Evolutionary conservation across 176 grass and related monocot genomes (phyloP), one percentile per base, ranked within the genome.

Genomic region (Phragmites australis): DNA sequence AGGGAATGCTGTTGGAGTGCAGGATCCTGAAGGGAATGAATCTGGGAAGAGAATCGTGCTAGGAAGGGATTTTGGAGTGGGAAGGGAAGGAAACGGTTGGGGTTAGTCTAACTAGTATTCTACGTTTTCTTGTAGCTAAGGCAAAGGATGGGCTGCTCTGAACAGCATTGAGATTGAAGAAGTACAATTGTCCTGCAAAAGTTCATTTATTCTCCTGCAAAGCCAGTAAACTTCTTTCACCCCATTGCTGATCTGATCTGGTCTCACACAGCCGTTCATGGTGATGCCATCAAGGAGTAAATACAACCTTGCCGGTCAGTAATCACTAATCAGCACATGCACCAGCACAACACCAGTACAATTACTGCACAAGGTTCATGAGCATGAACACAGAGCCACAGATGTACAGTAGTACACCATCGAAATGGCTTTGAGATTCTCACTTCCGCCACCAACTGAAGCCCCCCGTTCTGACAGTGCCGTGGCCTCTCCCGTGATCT

Each of bases 171-270:
- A 50, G 12, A 52, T 50, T 41, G 74, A 43, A 63, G 7, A 54
- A 8, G 55, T 45, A 65, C 55, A 73, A 18, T 10, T 65, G 67
- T 79, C 75, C 75, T 54, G 45, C 37, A 72, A 45, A 85, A 54
- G 5, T 37, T 80, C 37, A 65, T 72, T 73, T 64, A 65, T 63
- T 72, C 34, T 15, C 34, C 23, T 80, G 56, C 46, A 8, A 18
- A 19, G 66, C 55, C 46, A 79, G 53, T 44, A 79, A 83, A 62
- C 45, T 12, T 78, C 29, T 12, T 72, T 52, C 16, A n/a, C 29
- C 45, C 23, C 8, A 17, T 34, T 44, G 2, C 30, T 68, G 21
- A 26, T 60, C 82, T 37, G 74, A 63, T 77, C 74, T 19, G 52
- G 19, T 59, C 22, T 76, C 39, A 29, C 41, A 8, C 51, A 47